These are phyloP conservation scores for Zygoascus tannicola DNA, from an alignment of 805 yeast species.

Conservation along the genomic window DNA sequence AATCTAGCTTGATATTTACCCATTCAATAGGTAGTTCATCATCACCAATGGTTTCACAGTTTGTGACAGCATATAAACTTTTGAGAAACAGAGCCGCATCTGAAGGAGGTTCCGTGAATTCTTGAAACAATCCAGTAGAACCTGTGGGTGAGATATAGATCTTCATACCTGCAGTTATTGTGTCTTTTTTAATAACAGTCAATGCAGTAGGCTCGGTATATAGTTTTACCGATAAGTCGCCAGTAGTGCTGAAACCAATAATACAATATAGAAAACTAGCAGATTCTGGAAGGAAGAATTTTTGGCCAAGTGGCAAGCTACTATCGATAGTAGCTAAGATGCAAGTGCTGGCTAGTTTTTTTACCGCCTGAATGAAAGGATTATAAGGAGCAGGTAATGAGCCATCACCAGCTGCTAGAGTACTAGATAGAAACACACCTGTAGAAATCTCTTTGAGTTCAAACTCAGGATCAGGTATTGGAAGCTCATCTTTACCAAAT, in stretches of 20 bases:
- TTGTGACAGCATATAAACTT: background rate
- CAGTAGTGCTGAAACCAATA: conserved; percentile 15
- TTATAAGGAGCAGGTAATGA: conserved; percentile 15
- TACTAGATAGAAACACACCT: conserved; percentile 22
- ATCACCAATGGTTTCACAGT: background rate
- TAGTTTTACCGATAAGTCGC: conserved; percentile 18
- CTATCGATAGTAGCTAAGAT: background rate
- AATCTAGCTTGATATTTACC: conserved; percentile 10
- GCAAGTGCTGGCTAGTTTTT: conserved; percentile 10
- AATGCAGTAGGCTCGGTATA: conserved; percentile 10
- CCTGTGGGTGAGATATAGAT: conserved; percentile 8
- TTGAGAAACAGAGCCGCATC: conserved; percentile 2
- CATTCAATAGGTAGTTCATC: conserved; percentile 3
- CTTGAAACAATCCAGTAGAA: conserved; percentile 5
- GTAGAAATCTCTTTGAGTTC: conserved; percentile 21
- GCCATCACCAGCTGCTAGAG: conserved; percentile 10
- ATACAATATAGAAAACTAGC: conserved; percentile 16
- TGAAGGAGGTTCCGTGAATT: conserved; percentile 4
- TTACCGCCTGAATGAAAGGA: conserved; percentile 19
- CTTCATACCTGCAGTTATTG: background rate
- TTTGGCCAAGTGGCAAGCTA: conserved; percentile 10
- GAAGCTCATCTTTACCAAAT: conserved; percentile 10
- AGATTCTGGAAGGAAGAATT: conserved; percentile 5
- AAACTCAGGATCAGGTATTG: conserved; percentile 13
- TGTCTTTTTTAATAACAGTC: background rate